A percentile compares a stretch with the other conserved stretches of the same genome.
Evolutionary conservation across 164 flowering plant genomes (phyloP).

Genomic region (Tinospora cordifolia): DNA sequence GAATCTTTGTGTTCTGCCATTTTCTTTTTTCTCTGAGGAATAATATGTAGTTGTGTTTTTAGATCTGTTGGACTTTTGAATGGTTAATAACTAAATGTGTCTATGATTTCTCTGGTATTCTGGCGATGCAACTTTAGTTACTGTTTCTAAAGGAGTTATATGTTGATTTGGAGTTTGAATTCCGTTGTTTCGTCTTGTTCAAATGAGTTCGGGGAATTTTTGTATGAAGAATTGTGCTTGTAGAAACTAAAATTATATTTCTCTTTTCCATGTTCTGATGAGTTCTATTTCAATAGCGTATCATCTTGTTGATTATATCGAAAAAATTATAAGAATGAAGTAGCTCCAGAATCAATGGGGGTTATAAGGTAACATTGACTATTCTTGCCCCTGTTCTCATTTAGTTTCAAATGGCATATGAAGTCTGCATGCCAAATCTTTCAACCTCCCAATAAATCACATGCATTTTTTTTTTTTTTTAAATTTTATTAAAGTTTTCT

Average conservation of each 20-base stretch:
- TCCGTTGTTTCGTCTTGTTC: not conserved
- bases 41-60: not conserved
- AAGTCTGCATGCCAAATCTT: no score
- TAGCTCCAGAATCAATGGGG: no score
- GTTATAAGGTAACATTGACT: no score
- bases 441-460: no score
- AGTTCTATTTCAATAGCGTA: no score
- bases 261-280: no score
- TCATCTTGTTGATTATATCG: no score
- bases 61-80: slow-evolving; percentile 4
- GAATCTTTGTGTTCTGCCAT: not conserved
- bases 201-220: not conserved
- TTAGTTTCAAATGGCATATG: no score
- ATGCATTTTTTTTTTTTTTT: not conserved
- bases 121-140: not conserved
- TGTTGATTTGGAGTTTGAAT: not conserved
- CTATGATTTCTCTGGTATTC: not conserved
- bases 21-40: not conserved
- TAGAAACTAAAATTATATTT: no score
- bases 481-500: no score
- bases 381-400: no score
- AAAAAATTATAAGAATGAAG: no score
- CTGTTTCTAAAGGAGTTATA: not conserved
- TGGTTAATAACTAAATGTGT: not conserved
- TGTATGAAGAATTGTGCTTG: not conserved